These are phyloP conservation scores for Botrytis paeoniae DNA, from an alignment of 2,329 filamentous ascomycete genomes.

Conservation along the genomic window DNA sequence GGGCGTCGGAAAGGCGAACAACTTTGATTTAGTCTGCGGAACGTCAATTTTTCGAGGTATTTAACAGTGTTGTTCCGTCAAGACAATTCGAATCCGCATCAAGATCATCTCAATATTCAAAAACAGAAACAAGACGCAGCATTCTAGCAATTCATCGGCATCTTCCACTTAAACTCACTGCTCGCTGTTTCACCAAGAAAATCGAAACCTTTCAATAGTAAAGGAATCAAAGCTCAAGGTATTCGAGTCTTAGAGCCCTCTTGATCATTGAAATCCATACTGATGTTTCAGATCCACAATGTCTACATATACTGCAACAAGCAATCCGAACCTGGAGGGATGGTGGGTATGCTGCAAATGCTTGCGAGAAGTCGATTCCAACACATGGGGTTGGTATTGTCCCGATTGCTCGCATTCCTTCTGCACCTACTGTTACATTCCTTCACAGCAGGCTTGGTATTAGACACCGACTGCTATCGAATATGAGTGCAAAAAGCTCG, in stretches of 20 bases:
- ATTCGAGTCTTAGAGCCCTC: neutral
- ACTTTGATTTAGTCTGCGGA: neutral
- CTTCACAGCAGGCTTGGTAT: neutral
- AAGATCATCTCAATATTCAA: neutral
- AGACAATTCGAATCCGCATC: neutral
- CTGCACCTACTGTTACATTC: neutral
- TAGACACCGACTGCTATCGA: neutral
- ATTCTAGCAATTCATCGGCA: neutral
- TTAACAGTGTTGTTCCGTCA: neutral
- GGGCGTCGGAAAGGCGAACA: neutral
- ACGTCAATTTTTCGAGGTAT: neutral
- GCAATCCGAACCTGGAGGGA: neutral
- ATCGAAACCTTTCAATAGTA: neutral
- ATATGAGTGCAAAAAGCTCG: neutral
- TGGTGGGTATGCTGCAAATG: slow-evolving; percentile 28
- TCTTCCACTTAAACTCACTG: neutral
- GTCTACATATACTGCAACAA: neutral
- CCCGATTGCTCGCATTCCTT: slow-evolving; percentile 25
- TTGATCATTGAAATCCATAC: neutral
- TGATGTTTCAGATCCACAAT: neutral
- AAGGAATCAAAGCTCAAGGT: neutral
- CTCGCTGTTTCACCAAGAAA: neutral
- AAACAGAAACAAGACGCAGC: neutral
- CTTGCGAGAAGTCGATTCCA: slow-evolving; percentile 20
- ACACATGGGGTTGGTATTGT: slow-evolving; percentile 18